Conservation (phyloP, 129 eudicot genomes). For the Tagetes patula region DNA sequence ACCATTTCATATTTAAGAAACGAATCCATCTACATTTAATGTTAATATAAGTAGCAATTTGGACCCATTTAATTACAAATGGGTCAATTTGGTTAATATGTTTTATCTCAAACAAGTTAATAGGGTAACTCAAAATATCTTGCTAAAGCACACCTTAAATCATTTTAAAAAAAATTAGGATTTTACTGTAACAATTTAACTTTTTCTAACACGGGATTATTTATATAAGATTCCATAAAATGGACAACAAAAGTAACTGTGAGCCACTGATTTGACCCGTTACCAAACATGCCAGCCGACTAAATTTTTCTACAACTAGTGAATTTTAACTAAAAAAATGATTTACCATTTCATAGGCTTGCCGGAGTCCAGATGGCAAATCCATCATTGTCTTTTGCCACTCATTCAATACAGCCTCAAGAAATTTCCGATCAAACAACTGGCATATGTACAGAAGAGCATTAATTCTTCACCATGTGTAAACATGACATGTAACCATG, state of each 20-base stretch:
- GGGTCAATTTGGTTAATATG: not conserved
- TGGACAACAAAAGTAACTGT: not conserved
- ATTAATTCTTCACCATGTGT: conserved; percentile 8
- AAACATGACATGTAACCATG: conserved; percentile 8
- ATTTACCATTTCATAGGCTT: conserved; percentile 94
- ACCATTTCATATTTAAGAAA: conserved; percentile 25
- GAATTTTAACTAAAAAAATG: not conserved
- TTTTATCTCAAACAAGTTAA: conserved; percentile 6
- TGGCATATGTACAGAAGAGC: conserved; percentile 30
- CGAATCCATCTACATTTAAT: not conserved
- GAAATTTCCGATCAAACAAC: conserved; percentile 86
- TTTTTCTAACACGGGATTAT: not conserved
- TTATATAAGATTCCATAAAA: not conserved
- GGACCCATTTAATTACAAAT: not conserved
- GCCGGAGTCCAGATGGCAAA: conserved; percentile 93
- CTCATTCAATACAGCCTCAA: conserved; percentile 90
- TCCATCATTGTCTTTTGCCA: conserved; percentile 98
- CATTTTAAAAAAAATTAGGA: not conserved
- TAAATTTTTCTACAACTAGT: not conserved
- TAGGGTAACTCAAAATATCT: not conserved
- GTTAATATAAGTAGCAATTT: not conserved
- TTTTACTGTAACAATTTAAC: not conserved
- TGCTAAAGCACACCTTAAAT: not conserved
- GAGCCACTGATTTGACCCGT: not conserved
- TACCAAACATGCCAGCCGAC: not conserved